A percentile compares a stretch with the other conserved stretches of the same genome.
Conservation (phyloP, 352 stramenopile species). For the Globisporangium polare region DNA sequence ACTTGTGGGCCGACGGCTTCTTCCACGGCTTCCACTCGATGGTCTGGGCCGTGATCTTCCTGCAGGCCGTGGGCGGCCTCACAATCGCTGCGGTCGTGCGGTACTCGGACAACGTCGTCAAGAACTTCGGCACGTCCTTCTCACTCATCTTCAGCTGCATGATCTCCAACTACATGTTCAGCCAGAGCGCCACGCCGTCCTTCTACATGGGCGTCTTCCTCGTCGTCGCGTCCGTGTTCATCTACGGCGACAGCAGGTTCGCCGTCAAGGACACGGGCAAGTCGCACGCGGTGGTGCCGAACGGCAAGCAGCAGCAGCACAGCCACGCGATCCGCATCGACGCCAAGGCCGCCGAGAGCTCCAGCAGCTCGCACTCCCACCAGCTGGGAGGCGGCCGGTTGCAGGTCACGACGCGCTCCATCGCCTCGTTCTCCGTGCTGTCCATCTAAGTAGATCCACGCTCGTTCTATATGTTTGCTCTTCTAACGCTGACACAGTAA, state of each 20-base stretch:
- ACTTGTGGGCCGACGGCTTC: constrained; percentile 65
- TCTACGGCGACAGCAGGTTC: constrained; percentile 84
- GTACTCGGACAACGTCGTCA: constrained; percentile 89
- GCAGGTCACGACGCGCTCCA: constrained; percentile 46
- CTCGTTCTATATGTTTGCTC: background rate
- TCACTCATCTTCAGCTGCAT: constrained; percentile 86
- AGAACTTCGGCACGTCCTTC: constrained; percentile 89
- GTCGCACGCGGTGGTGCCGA: constrained; percentile 20
- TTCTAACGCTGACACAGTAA: background rate
- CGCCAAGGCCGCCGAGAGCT: constrained; percentile 22
- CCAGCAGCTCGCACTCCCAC: constrained; percentile 22
- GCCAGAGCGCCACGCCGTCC: constrained; percentile 55
- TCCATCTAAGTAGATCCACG: constrained; percentile 21
- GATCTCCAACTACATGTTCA: constrained; percentile 89
- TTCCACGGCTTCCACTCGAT: constrained; percentile 78
- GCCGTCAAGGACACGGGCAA: constrained; percentile 39
- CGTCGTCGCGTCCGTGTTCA: constrained; percentile 78
- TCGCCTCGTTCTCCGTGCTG: constrained; percentile 33
- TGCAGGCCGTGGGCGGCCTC: constrained; percentile 80
- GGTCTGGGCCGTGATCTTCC: constrained; percentile 74
- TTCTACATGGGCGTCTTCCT: constrained; percentile 82
- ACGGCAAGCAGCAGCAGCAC: constrained; percentile 21
- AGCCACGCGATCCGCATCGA: constrained; percentile 66
- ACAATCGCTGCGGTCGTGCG: constrained; percentile 83
- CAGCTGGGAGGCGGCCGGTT: background rate